Base-by-base conservation (phyloP, 345 rosid genomes). In the Limnanthes douglasii region DNA sequence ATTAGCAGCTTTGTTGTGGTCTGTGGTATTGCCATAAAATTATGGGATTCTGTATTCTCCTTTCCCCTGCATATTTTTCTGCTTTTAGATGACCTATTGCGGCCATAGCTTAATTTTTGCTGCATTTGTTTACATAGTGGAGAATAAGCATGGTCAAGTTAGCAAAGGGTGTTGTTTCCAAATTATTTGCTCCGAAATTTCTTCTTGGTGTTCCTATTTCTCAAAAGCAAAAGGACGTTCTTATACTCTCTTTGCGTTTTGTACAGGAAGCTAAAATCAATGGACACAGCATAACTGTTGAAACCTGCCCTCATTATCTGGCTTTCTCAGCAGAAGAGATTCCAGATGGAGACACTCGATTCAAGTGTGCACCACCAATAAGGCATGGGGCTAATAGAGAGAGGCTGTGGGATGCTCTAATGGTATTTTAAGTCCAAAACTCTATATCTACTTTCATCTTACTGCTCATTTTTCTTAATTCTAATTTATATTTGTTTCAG, bases 261-360 rank as follows among this genome's bases (percentile, higher is more conserved):
- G 11, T 16, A 25, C 40, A 90, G 95, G 73, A 66, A 62, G 94
- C 95, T 26, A 90, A 74, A 72, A 49, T 22, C 8, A 65, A 45
- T 6, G 98, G 95, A 30, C 78, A 74, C 65, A 80, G 82, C 63
- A 40, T 90, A 32, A 77, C 75, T 31, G 67, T 84, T 37, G 98
- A 90, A 67, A 90, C 98, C 17, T 84, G 98, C 41, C 94, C 98
- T 1, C 98, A 90, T 62, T 90, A 90, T 55, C 48, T 90, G 21
- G 98, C 98, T 38, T 80, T 84, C 56, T 66, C 98, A 48, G 71
- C 95, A 18, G 98, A 90, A 55, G 95, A 84, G 65, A 90, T 90
- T 45, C 55, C 35, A 27, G 70, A 84, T 43, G 92, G 98, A 21
- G 98, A 84, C 51, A 90, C 98, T 41, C 94, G 95, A 31, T 84